Percentiles rank a stretch among this genome's conserved stretches.
These are phyloP conservation scores for Podila epigama DNA, from an alignment of 192 early-diverging fungal genomes.

Conservation along the genomic window DNA sequence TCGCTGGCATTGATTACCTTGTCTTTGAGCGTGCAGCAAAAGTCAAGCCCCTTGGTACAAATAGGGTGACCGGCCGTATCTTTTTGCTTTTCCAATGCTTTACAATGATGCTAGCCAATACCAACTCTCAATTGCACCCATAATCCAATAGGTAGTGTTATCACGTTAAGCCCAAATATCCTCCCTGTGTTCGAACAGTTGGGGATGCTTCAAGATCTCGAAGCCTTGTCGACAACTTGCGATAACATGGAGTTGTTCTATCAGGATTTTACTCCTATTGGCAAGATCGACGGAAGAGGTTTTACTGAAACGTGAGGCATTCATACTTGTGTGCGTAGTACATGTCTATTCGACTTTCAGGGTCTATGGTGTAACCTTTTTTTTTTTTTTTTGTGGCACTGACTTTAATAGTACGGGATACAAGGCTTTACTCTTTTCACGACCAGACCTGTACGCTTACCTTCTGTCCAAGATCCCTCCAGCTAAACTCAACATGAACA, in stretches of 20 bases:
- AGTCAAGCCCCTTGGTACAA: conserved; percentile 9
- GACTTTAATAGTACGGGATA: conserved; percentile 6
- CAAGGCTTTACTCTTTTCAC: not conserved
- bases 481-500: not conserved
- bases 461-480: conserved; percentile 7
- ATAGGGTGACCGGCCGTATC: too few relatives aligned
- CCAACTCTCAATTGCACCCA: too few relatives aligned
- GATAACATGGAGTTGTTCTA: not conserved
- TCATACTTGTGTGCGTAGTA: too few relatives aligned
- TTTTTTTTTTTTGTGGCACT: not conserved
- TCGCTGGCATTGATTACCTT: too few relatives aligned
- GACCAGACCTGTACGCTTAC: conserved; percentile 6
- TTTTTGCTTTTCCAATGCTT: not conserved
- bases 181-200: not conserved
- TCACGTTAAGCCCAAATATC: not conserved
- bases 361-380: not conserved
- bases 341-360: too few relatives aligned
- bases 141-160: not conserved
- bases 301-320: not conserved
- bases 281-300: not conserved
- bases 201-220: not conserved
- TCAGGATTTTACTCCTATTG: not conserved
- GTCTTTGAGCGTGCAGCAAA: too few relatives aligned
- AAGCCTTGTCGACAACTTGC: not conserved
- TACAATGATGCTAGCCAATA: too few relatives aligned